Conservation (phyloP, 192 early-diverging fungal genomes). For the Thamnidium elegans region DNA sequence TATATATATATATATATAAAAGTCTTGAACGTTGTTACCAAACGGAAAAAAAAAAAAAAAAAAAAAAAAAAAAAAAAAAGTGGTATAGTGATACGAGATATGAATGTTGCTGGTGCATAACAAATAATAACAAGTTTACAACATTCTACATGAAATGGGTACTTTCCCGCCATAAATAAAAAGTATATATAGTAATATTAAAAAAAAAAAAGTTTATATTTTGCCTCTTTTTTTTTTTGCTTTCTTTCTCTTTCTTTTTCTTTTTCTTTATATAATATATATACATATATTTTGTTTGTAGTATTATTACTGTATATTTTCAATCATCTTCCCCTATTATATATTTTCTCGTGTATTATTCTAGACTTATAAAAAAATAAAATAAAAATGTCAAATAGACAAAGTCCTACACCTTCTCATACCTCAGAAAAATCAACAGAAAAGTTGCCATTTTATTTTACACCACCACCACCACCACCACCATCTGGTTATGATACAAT, state of each 20-base stretch:
- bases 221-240: conserved; percentile 12
- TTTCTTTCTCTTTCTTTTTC: conserved; percentile 4
- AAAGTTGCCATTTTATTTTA: conserved; percentile 6
- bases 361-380: neutral
- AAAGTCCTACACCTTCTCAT: neutral
- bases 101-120: too few relatives aligned
- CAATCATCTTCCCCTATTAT: neutral
- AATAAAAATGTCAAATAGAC: neutral
- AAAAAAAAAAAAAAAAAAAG: too few relatives aligned
- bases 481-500: neutral
- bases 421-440: neutral
- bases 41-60: too few relatives aligned
- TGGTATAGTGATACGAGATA: too few relatives aligned
- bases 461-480: neutral
- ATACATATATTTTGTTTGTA: neutral
- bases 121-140: too few relatives aligned
- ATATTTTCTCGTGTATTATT: too few relatives aligned
- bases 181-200: too few relatives aligned
- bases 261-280: neutral
- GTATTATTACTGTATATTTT: neutral
- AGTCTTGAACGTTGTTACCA: too few relatives aligned
- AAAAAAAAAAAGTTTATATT: neutral
- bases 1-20: too few relatives aligned
- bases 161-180: too few relatives aligned
- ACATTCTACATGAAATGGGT: too few relatives aligned